These are phyloP conservation scores for Trypanosoma conorhini DNA, from an alignment of 208 protist genomes.

Conservation along the genomic window DNA sequence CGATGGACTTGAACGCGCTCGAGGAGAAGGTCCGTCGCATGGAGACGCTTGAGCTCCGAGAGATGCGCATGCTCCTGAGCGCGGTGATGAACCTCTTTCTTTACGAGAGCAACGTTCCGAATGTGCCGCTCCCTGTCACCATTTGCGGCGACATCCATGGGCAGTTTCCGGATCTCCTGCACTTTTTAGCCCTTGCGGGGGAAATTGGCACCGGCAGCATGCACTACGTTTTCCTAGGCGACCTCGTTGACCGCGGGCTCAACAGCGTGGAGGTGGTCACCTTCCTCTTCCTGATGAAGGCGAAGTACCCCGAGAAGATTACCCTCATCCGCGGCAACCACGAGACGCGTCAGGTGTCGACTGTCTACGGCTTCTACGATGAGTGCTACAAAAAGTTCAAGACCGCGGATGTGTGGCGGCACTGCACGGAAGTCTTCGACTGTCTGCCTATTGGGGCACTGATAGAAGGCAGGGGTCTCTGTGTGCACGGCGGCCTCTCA, in stretches of 20 bases:
- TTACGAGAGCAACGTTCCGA: slow-evolving; percentile 95
- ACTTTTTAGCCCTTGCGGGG: slow-evolving; percentile 95
- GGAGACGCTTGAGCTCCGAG: slow-evolving; percentile 53
- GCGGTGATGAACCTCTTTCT: slow-evolving; percentile 71
- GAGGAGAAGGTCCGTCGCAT: slow-evolving; percentile 61
- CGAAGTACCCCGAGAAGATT: slow-evolving; percentile 82
- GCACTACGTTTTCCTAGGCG: slow-evolving; percentile 94
- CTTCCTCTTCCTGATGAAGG: slow-evolving; percentile 93
- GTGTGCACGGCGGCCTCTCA: slow-evolving; percentile 98
- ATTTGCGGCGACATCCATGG: slow-evolving; percentile 99
- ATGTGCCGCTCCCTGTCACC: slow-evolving; percentile 94
- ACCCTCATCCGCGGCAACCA: slow-evolving; percentile 93
- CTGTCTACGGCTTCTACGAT: slow-evolving; percentile 93
- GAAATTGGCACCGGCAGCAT: slow-evolving; percentile 64
- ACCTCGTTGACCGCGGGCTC: slow-evolving; percentile 96
- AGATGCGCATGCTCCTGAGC: slow-evolving; percentile 75
- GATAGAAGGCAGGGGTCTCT: slow-evolving; percentile 95
- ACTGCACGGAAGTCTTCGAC: slow-evolving; percentile 99
- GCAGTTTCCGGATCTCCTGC: slow-evolving; percentile 98
- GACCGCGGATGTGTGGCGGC: slow-evolving; percentile 96
- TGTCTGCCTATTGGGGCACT: slow-evolving; percentile 98
- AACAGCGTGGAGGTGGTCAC: slow-evolving; percentile 95
- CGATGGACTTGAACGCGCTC: slow-evolving; percentile 70
- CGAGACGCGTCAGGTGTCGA: slow-evolving; percentile 84
- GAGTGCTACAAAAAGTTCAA: slow-evolving; percentile 86